Evolutionary conservation across 2,329 filamentous ascomycete genomes (phyloP), one percentile per base, ranked within the genome.

Genomic region (Sporothrix globosa): DNA sequence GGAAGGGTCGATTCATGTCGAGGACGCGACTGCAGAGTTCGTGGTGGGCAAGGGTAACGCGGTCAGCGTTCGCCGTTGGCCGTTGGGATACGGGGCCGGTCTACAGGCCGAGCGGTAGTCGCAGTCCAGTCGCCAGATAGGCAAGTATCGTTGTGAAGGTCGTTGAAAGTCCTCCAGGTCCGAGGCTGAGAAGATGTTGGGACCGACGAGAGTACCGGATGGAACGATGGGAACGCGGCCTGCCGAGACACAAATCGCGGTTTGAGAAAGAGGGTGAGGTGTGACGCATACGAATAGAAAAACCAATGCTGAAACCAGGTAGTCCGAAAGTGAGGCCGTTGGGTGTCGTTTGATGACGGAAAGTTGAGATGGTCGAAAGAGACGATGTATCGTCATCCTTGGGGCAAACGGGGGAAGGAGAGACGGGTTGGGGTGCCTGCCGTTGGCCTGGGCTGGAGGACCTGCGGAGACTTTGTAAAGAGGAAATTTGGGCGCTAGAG

Each of bases 381-480:
- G 63, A 39, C 44, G 63, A 66, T 53, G 27, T 21, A 41, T 66
- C 61, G 63, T 65, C 63, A 53, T 46, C 63, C 63, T 66, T 50
- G 63, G 44, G 61, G 63, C 63, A 52, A 66, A 66, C 63, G 27
- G 61, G 17, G 24, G 27, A 54, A 67, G 65, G 65, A 67, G 34
- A 52, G 61, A 41, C 27, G 48, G 63, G 48, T 27, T 66, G 61
- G 24, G 61, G 44, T 66, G 61, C 41, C 21, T 46, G 60, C 34
- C 60, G 39, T 21, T 2, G 21, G 52, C 44, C 41, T 52, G 61
- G 61, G 61, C 46, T 66, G 63, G 39, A 27, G 52, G 63, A 27
- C 39, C 63, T 19, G 24, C 27, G 44, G 44, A 65, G 60, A 52
- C 44, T 46, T 52, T 46, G 24, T 24, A 67, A 53, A 34, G 63